Evolutionary conservation across 345 rosid species (phyloP).

Genomic region (Salix koriyanagi): DNA sequence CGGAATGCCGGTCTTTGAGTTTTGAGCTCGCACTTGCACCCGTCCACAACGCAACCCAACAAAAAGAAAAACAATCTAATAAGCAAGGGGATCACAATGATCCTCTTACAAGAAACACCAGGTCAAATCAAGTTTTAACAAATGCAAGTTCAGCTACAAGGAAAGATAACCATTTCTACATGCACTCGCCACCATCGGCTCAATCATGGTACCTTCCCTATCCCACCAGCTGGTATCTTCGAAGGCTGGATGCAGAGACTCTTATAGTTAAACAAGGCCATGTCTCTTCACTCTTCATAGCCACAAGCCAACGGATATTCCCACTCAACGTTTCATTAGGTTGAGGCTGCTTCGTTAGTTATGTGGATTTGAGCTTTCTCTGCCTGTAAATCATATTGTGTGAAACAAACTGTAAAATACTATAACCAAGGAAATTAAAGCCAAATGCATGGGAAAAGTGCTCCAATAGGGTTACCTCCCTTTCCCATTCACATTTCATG

Average conservation of each 20-base stretch:
- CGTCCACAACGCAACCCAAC: no score
- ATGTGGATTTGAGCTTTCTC: neutral
- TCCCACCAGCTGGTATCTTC: no score
- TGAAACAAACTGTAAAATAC: neutral
- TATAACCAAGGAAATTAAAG: neutral
- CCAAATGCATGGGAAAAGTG: neutral
- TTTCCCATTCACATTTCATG: constrained; percentile 39
- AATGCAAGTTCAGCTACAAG: neutral
- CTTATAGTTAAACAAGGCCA: no score
- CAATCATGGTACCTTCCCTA: neutral
- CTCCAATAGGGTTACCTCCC: constrained; percentile 23
- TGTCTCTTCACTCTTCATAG: no score
- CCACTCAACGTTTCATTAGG: no score
- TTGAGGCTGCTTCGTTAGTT: neutral
- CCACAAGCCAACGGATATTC: no score
- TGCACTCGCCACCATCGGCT: neutral
- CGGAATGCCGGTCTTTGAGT: no score
- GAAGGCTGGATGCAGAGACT: no score
- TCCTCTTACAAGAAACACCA: no score
- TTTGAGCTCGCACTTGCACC: no score
- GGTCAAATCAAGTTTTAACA: neutral
- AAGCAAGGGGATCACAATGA: no score
- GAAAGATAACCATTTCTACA: neutral
- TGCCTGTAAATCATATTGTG: neutral
- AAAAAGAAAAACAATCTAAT: no score